A percentile compares a stretch with the other conserved stretches of the same genome.
These are phyloP conservation scores for Gossypium sturtianum DNA, from an alignment of 345 rosid species.

Conservation along the genomic window DNA sequence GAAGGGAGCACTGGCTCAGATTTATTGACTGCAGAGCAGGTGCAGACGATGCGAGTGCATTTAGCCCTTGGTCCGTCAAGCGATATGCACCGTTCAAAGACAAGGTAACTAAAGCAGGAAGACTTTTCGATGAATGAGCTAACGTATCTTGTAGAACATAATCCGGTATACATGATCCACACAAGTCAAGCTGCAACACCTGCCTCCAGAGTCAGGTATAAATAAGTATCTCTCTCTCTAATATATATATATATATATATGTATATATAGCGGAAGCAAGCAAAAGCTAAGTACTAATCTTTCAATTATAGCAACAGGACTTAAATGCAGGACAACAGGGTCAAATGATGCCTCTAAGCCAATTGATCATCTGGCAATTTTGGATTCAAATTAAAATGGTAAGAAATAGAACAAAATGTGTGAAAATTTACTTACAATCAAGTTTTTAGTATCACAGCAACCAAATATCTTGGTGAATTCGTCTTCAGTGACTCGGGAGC, in stretches of 20 bases:
- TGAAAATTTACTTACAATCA: slow-evolving; percentile 25
- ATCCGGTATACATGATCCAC: slow-evolving; percentile 37
- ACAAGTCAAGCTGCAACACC: slow-evolving; percentile 44
- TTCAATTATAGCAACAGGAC: neutral
- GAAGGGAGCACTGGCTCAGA: slow-evolving; percentile 38
- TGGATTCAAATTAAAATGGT: neutral
- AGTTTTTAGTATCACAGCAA: slow-evolving; percentile 22
- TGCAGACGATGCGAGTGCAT: slow-evolving; percentile 22
- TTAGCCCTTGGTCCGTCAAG: slow-evolving; percentile 35
- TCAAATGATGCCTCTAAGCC: neutral
- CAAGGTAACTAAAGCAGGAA: slow-evolving; percentile 30
- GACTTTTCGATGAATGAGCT: slow-evolving; percentile 16
- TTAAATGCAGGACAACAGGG: neutral
- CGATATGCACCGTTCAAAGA: slow-evolving; percentile 44
- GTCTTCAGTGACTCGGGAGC: slow-evolving; percentile 22
- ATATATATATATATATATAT: too few species aligned
- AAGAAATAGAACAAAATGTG: neutral
- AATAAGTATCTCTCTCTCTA: neutral
- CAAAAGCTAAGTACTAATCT: neutral
- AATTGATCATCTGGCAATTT: neutral
- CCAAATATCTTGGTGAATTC: slow-evolving; percentile 32
- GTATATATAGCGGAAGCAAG: neutral
- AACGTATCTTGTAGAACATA: slow-evolving; percentile 19
- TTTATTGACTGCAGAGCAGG: slow-evolving; percentile 42
- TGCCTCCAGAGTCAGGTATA: slow-evolving; percentile 12